Evolutionary conservation across 352 stramenopile species (phyloP), one percentile per base, ranked within the genome.

Genomic region (Thraustotheca clavata): DNA sequence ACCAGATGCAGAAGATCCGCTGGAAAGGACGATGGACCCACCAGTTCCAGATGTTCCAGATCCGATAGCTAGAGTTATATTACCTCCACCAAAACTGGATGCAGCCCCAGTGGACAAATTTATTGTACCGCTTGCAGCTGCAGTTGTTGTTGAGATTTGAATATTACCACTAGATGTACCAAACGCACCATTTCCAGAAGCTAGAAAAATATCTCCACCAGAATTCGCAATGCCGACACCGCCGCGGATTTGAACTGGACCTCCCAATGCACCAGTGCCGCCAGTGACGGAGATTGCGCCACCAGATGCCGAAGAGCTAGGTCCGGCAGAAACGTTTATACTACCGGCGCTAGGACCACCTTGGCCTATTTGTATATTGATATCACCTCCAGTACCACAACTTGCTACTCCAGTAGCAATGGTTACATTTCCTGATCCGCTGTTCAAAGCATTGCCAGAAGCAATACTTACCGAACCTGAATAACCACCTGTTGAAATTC

Each of bases 261-360:
- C 92, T 22, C 91, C 92, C 49, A 73, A 86, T 22, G 86, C 87
- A 2, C 76, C 77, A 12, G 74, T 60, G n/a, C 80, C 80, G 66
- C 71, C 80, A 66, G 49, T 69, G 16, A 62, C 36, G 4, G 27
- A 11, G 43, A 82, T 43, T 31, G 41, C 20, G n/a, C 76, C 76
- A 59, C 49, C 49, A 40, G 49, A 20, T 12, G 43, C 49, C 20
- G 49, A 33, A 38, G 59, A 73, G 2, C 82, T 80, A 24, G 77
- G n/a, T n/a, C n/a, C 76, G 26, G 67, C 9, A 4, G 89, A 49
- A 61, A 41, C 67, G 35, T 89, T 75, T 36, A 67, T 62, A 20
- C 79, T 80, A 22, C 79, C 82, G 60, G 86, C 76, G 3, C 76
- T 76, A 63, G 70, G 62, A 8, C 38, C 69, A 24, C n/a, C 22